Percentiles rank a stretch among this genome's conserved stretches.
Conservation (phyloP, 2,329 filamentous ascomycete species). For the Colletotrichum sp. region DNA sequence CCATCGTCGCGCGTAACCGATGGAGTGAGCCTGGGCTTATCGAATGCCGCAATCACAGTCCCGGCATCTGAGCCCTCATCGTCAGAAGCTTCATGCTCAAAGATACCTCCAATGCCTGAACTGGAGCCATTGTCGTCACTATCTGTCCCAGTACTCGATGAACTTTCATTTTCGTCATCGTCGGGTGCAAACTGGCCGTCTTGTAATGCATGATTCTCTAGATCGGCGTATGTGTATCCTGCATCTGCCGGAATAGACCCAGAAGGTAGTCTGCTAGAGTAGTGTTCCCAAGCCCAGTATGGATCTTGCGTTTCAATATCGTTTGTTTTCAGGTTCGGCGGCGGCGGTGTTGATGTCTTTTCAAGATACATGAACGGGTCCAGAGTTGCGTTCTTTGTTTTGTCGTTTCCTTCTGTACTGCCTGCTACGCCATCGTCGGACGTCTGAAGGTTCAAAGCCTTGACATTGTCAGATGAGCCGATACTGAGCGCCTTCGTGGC, state of each 20-base stretch:
- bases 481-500: neutral
- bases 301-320: neutral
- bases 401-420: neutral
- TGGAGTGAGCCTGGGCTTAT: neutral
- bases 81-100: neutral
- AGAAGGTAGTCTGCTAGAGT: neutral
- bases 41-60: neutral
- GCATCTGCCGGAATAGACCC: neutral
- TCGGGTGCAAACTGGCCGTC: neutral
- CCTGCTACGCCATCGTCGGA: neutral
- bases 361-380: neutral
- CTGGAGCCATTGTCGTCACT: neutral
- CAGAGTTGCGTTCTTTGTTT: neutral
- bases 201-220: neutral
- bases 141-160: neutral
- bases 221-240: neutral
- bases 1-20: rapidly evolving
- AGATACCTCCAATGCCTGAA: neutral
- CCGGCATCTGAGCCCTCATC: neutral
- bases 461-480: neutral
- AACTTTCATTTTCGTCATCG: neutral
- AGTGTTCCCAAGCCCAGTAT: neutral
- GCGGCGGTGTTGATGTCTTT: neutral
- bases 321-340: neutral
- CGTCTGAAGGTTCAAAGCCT: neutral